Evolutionary conservation across 805 yeast species (phyloP).

Genomic region (Nakazawaea wyomingensis): DNA sequence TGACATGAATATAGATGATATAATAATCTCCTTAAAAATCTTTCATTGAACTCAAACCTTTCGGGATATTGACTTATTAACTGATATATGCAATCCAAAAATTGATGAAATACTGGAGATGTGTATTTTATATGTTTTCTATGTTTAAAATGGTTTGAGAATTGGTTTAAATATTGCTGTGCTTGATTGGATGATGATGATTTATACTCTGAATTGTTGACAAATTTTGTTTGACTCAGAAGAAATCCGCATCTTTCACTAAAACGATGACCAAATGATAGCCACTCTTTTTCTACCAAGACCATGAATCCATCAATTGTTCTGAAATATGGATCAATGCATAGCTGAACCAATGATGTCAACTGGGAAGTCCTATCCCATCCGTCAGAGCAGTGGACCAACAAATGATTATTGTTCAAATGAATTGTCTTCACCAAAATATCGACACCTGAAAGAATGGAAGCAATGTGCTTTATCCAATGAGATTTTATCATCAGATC

Average conservation of each 20-base stretch:
- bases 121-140: constrained; percentile 49
- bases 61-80: constrained; percentile 63
- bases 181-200: constrained; percentile 31
- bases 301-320: constrained; percentile 84
- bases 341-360: constrained; percentile 74
- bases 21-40: constrained; percentile 76
- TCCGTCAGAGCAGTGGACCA: constrained; percentile 96
- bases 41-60: constrained; percentile 80
- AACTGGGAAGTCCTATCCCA: constrained; percentile 97
- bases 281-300: constrained; percentile 91
- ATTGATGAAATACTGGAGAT: constrained; percentile 95
- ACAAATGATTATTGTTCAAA: constrained; percentile 72
- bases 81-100: constrained; percentile 85
- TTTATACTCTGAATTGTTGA: constrained; percentile 31
- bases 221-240: constrained; percentile 44
- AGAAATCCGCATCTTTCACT: constrained; percentile 79
- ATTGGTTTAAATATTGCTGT: constrained; percentile 38
- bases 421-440: constrained; percentile 77
- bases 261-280: constrained; percentile 89
- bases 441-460: constrained; percentile 70
- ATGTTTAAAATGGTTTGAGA: constrained; percentile 47
- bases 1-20: constrained; percentile 93
- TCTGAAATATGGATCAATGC: constrained; percentile 86
- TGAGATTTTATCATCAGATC: constrained; percentile 57
- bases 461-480: constrained; percentile 73